Conservation (phyloP, 129 eudicot species). For the Silybum marianum region DNA sequence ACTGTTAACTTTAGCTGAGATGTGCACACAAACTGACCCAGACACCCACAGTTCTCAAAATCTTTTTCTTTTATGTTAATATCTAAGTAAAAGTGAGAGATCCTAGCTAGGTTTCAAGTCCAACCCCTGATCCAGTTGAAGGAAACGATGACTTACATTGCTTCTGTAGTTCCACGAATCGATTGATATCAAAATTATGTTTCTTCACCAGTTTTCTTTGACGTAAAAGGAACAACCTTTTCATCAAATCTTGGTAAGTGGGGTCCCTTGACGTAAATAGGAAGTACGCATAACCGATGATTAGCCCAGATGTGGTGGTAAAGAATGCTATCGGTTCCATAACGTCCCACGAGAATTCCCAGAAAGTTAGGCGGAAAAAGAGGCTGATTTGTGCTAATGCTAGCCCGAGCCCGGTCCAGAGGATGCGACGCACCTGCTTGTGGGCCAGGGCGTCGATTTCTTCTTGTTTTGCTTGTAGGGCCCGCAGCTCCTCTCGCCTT, state of each 20-base stretch:
- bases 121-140: conserved; percentile 42
- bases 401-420: conserved; percentile 75
- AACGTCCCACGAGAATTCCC: conserved; percentile 97
- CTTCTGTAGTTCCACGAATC: conserved; percentile 60
- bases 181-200: conserved; percentile 50
- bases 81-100: conserved; percentile 36
- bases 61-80: conserved; percentile 28
- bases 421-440: conserved; percentile 73
- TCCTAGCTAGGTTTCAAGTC: conserved; percentile 44
- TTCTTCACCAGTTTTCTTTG: conserved; percentile 77
- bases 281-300: conserved; percentile 83
- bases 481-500: conserved; percentile 52
- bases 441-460: conserved; percentile 70
- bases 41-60: conserved; percentile 10
- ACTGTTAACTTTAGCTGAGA: too few relatives aligned
- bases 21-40: too few relatives aligned
- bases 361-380: conserved; percentile 84
- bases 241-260: conserved; percentile 76
- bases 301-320: conserved; percentile 64
- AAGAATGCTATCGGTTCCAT: conserved; percentile 96
- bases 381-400: conserved; percentile 68
- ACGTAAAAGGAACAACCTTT: conserved; percentile 73
- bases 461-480: conserved; percentile 61
- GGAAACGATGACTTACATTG: conserved; percentile 50
- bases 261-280: conserved; percentile 81